Conservation (phyloP, 345 rosid genomes). For the Angophora floribunda region DNA sequence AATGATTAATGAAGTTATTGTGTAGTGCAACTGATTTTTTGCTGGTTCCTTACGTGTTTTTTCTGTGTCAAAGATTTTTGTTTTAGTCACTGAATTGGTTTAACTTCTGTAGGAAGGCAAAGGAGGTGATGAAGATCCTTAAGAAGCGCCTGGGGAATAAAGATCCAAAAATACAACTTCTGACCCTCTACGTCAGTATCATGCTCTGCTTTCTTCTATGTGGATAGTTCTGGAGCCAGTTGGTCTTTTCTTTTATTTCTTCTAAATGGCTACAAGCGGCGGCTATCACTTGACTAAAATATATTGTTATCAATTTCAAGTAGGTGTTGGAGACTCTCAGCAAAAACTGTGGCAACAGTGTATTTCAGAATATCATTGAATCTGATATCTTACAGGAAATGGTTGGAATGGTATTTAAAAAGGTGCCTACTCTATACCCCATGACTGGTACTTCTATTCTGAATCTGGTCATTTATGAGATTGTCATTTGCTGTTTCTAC, state of each 20-base stretch:
- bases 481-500: neutral
- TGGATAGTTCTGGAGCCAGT: neutral
- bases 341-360: conserved; percentile 87
- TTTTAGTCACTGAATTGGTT: neutral
- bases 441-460: neutral
- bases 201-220: neutral
- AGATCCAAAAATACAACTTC: conserved; percentile 81
- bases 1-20: neutral
- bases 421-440: conserved; percentile 33
- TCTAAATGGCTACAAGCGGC: neutral
- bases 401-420: conserved; percentile 91
- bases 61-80: neutral
- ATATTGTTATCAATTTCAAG: neutral
- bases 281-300: neutral
- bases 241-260: neutral
- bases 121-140: conserved; percentile 80
- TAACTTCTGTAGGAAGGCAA: conserved; percentile 56
- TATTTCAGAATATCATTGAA: conserved; percentile 70
- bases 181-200: conserved; percentile 73
- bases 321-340: conserved; percentile 91
- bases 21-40: neutral
- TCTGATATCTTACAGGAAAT: conserved; percentile 87
- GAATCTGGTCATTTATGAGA: neutral
- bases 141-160: conserved; percentile 90
- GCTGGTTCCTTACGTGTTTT: neutral